Base-by-base conservation (phyloP, 2,329 filamentous ascomycete genomes). In the Fusarium redolens region DNA sequence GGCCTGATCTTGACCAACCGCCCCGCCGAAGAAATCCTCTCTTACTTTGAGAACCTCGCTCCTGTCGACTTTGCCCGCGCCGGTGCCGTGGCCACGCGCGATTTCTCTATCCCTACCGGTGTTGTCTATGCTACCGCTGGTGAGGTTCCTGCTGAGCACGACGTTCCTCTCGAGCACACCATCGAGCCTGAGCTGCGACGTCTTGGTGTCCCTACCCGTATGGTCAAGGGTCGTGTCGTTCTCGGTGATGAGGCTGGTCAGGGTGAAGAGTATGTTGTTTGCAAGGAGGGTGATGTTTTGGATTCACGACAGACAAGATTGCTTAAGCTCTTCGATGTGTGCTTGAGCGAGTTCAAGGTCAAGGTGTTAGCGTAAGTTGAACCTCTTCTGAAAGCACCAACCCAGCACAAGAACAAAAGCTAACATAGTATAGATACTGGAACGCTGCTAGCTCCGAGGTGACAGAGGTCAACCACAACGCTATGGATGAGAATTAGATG, bases 271-370 rank as follows among this genome's bases (percentile, higher is more conserved):
- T 97, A 95, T 81, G 88, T 88, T 14, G 91, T 99, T 55, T 98
- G 96, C 85, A 91, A 91, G 78, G 92, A 95, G 82, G 96, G 96
- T 15, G 90, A 98, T 80, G 88, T 91, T 48, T 84, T 99, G 75
- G 95, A 98, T 83, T 95, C 93, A 75, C 89, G 96, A 77, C 96
- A 99, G 88, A 98, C 96, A 64, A 92, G 95, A 73, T 85, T 99
- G 79, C 83, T 99, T 83, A 98, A 98, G 89, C 87, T 97, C 78
- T 98, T 99, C 84, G 92, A 94, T 59, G 90, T 98, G 64, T 94
- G 93, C 71, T 90, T 96, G 83, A 93, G 94, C 65, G 95, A 98
- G 85, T 99, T 99, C 85, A 92, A 88, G 81, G 91, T 99, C 65
- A 88, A 91, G 78, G 85, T 97, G 74, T 85, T 93, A 82, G 95